A percentile compares a stretch with the other conserved stretches of the same genome.
Evolutionary conservation across 306 rosid genomes (phyloP).

Genomic region (Cicer judaicum): DNA sequence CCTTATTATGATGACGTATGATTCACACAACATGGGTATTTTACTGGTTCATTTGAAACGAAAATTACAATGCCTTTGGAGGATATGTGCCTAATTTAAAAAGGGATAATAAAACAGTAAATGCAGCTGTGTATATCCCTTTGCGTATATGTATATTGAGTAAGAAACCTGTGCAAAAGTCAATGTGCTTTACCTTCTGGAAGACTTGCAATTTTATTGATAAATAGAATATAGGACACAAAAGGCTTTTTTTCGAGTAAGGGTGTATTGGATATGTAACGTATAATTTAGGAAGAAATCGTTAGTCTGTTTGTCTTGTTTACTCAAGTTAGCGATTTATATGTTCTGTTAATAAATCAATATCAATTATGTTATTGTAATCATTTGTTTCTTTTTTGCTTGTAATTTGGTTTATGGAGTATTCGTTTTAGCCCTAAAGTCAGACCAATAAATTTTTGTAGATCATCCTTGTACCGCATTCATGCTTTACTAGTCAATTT

Average conservation of each 20-base stretch:
- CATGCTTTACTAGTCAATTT: not conserved
- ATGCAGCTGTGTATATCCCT: constrained; percentile 9
- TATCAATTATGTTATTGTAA: not conserved
- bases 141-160: constrained; percentile 8
- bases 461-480: not conserved
- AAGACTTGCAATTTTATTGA: constrained; percentile 6
- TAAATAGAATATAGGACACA: constrained; percentile 26
- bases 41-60: too few relatives aligned
- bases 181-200: constrained; percentile 25
- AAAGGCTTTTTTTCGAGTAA: constrained; percentile 4
- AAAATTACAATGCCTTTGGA: not conserved
- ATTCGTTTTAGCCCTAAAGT: not conserved
- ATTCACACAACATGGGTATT: too few relatives aligned
- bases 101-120: constrained; percentile 4
- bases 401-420: constrained; percentile 1
- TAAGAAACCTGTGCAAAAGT: constrained; percentile 2
- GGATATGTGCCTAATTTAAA: constrained; percentile 6
- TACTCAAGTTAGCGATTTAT: not conserved
- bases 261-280: not conserved
- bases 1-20: too few relatives aligned
- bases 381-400: not conserved
- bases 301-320: constrained; percentile 7
- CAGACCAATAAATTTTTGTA: not conserved
- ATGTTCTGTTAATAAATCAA: constrained; percentile 2
- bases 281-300: constrained; percentile 4